Evolutionary conservation across 768 basidiomycete genomes (phyloP).

Genomic region (Hortiboletus campestris): DNA sequence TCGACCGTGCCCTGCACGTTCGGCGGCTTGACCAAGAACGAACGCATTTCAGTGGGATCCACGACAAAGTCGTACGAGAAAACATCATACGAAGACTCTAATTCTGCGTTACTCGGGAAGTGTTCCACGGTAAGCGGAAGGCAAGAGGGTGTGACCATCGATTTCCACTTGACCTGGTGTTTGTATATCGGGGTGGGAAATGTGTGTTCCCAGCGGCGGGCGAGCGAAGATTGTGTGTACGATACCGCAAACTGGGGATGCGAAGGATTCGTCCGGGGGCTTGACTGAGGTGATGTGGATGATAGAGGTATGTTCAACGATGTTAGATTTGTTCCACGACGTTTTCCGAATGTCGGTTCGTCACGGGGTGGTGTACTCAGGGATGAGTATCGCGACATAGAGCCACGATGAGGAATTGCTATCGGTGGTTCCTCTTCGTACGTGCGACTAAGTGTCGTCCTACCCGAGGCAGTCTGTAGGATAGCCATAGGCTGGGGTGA

Average conservation of each 20-base stretch:
- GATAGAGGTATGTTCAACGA: slow-evolving; percentile 42
- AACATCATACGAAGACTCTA: slow-evolving; percentile 75
- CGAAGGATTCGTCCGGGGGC: slow-evolving; percentile 61
- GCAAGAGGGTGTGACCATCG: slow-evolving; percentile 80
- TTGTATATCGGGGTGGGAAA: slow-evolving; percentile 71
- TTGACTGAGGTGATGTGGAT: slow-evolving; percentile 43
- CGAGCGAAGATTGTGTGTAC: slow-evolving; percentile 68
- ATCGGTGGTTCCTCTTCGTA: slow-evolving; percentile 56
- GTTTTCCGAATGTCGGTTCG: slow-evolving; percentile 49
- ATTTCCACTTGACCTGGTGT: slow-evolving; percentile 90
- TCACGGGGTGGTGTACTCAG: slow-evolving; percentile 69
- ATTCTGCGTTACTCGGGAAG: slow-evolving; percentile 72
- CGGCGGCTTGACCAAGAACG: slow-evolving; percentile 79
- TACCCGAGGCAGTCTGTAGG: slow-evolving; percentile 36
- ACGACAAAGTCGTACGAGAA: slow-evolving; percentile 89
- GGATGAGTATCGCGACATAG: slow-evolving; percentile 58
- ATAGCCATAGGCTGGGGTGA: slow-evolving; percentile 44
- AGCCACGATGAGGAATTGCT: slow-evolving; percentile 43
- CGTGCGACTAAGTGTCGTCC: slow-evolving; percentile 49
- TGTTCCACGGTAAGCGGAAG: slow-evolving; percentile 90
- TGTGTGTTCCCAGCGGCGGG: slow-evolving; percentile 87
- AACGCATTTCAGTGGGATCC: slow-evolving; percentile 78
- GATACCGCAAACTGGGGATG: slow-evolving; percentile 57
- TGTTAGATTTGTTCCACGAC: slow-evolving; percentile 48
- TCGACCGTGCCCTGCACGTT: slow-evolving; percentile 47